Evolutionary conservation across 306 rosid genomes (phyloP).

Genomic region (Mucuna pruriens): DNA sequence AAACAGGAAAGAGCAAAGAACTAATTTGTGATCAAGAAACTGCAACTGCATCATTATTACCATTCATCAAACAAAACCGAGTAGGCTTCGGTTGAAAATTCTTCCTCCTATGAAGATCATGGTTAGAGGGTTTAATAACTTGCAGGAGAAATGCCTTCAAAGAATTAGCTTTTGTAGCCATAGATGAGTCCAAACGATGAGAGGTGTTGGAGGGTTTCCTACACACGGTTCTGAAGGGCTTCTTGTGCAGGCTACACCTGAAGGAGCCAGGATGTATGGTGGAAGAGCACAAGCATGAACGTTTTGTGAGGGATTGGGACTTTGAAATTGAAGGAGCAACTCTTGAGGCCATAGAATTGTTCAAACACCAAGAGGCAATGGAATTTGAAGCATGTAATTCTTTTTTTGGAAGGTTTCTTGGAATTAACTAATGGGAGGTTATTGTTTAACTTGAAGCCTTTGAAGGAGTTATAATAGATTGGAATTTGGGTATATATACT

Average conservation of each 20-base stretch:
- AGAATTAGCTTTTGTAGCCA: constrained; percentile 30
- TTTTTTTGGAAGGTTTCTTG: background rate
- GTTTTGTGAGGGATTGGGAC: constrained; percentile 25
- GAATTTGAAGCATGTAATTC: background rate
- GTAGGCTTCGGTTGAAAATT: constrained; percentile 62
- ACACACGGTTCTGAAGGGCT: background rate
- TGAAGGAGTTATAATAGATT: background rate
- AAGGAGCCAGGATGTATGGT: constrained; percentile 75
- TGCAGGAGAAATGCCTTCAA: constrained; percentile 52
- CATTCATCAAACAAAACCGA: constrained; percentile 54
- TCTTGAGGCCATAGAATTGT: constrained; percentile 51
- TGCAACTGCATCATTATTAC: constrained; percentile 29
- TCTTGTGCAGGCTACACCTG: constrained; percentile 66
- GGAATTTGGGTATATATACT: background rate
- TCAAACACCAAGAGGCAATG: background rate
- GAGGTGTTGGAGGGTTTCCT: background rate
- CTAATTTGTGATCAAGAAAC: constrained; percentile 20
- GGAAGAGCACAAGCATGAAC: constrained; percentile 67
- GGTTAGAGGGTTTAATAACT: constrained; percentile 58
- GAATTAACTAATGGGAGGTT: constrained; percentile 13
- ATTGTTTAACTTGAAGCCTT: background rate
- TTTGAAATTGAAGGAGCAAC: constrained; percentile 13
- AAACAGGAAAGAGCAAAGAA: background rate
- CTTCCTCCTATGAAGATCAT: constrained; percentile 56
- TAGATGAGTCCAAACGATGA: constrained; percentile 27